Evolutionary conservation across 805 yeast species (phyloP).

Genomic region (Saccharomycopsis javanensis): DNA sequence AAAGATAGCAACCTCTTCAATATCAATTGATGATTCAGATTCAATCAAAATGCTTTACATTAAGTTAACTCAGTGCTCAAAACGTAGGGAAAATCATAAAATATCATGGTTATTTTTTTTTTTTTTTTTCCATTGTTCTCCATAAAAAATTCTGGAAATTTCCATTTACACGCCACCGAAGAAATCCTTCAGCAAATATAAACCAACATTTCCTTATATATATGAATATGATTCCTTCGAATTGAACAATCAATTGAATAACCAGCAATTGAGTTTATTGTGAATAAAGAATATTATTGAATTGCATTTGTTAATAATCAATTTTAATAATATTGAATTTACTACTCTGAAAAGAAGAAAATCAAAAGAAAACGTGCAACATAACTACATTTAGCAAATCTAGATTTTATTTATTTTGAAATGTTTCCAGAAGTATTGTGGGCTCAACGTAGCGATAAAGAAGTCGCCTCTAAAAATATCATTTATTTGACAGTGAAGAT

Average conservation of each 20-base stretch:
- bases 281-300: no score
- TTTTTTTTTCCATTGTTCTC: neutral
- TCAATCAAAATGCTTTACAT: neutral
- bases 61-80: neutral
- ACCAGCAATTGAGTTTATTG: no score
- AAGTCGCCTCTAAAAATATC: conserved; percentile 63
- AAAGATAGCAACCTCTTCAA: no score
- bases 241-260: no score
- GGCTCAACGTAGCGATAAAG: conserved; percentile 92
- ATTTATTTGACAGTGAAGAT: conserved; percentile 65
- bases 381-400: neutral
- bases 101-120: neutral
- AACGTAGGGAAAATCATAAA: neutral
- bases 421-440: conserved; percentile 46
- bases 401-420: conserved; percentile 10
- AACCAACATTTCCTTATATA: neutral
- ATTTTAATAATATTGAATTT: no score
- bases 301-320: no score
- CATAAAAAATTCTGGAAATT: conserved; percentile 1
- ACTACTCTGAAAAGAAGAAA: no score
- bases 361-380: neutral
- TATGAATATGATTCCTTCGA: no score
- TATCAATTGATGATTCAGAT: neutral
- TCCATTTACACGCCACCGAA: neutral
- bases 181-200: neutral